Conservation (phyloP, 164 flowering plant genomes). For the Malania oleifera region DNA sequence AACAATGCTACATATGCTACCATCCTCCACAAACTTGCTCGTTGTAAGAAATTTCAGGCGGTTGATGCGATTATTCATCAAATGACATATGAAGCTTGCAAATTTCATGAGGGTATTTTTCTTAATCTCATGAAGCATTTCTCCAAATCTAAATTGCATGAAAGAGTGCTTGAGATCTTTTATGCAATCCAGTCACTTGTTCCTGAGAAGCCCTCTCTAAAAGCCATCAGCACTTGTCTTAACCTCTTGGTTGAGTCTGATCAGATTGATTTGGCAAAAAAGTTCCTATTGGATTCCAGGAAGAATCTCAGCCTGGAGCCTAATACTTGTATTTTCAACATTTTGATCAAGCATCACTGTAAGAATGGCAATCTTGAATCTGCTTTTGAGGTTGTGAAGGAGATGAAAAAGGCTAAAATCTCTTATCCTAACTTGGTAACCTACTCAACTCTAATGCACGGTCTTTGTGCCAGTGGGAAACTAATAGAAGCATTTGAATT, state of each 20-base stretch:
- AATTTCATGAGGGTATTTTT: slow-evolving; percentile 76
- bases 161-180: slow-evolving; percentile 66
- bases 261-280: slow-evolving; percentile 47
- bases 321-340: slow-evolving; percentile 87
- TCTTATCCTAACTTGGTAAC: slow-evolving; percentile 77
- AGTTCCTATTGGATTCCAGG: slow-evolving; percentile 42
- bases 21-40: slow-evolving; percentile 69
- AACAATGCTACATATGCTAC: slow-evolving; percentile 65
- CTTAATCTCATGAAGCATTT: slow-evolving; percentile 77
- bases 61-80: slow-evolving; percentile 73
- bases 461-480: slow-evolving; percentile 52
- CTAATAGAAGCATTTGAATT: slow-evolving; percentile 69
- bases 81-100: slow-evolving; percentile 81
- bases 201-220: slow-evolving; percentile 72
- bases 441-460: slow-evolving; percentile 79
- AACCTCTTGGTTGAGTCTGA: slow-evolving; percentile 67
- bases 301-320: slow-evolving; percentile 44
- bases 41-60: slow-evolving; percentile 53
- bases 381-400: slow-evolving; percentile 64
- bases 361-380: slow-evolving; percentile 55
- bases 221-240: slow-evolving; percentile 84
- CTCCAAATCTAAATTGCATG: slow-evolving; percentile 46
- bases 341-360: slow-evolving; percentile 79
- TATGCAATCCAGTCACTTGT: slow-evolving; percentile 46
- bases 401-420: slow-evolving; percentile 53